Evolutionary conservation across 2,329 filamentous ascomycete genomes (phyloP), one percentile per base, ranked within the genome.

Genomic region (Apiospora kogelbergensis): DNA sequence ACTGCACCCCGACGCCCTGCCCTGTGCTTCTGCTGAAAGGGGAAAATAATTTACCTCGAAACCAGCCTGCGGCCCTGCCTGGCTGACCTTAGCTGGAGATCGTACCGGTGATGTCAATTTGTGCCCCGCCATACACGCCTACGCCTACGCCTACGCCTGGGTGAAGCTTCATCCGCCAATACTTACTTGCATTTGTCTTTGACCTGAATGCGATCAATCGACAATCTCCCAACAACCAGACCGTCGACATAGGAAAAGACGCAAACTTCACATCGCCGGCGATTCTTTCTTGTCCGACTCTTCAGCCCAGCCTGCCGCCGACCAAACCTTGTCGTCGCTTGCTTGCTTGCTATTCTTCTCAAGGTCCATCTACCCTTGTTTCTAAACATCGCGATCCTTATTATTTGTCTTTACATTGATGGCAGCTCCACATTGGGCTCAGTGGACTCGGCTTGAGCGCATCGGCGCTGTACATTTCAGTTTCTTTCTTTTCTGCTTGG

Each of bases 71-170:
- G 26, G 26, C 48, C 48, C 48, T 60, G 53, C 20, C 53, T 60
- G 53, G 53, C 53, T 53, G 24, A 60, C 30, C 30, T 60, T 37
- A 60, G 53, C 33, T 30, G 30, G 26, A 60, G 26, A 60, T 60
- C 53, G 53, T 37, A 60, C 53, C 53, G 53, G 53, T 60, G 53
- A 60, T 60, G 53, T 60, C 53, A 60, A 60, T 60, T 60, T 60
- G 53, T 60, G 53, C 53, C 53, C 53, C 53, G 33, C 53, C 53
- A 60, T 60, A 60, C 53, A 60, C 30, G 37, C n/a, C n/a, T n/a
- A n/a, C n/a, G n/a, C n/a, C n/a, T n/a, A n/a, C n/a, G n/a, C n/a
- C n/a, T n/a, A n/a, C n/a, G n/a, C 53, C 26, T 60, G 53, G 17
- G 17, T 60, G 53, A 60, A 60, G 53, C 53, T 60, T 60, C 30